These are phyloP conservation scores for Abelmoschus esculentus DNA, from an alignment of 345 rosid species.

Conservation along the genomic window DNA sequence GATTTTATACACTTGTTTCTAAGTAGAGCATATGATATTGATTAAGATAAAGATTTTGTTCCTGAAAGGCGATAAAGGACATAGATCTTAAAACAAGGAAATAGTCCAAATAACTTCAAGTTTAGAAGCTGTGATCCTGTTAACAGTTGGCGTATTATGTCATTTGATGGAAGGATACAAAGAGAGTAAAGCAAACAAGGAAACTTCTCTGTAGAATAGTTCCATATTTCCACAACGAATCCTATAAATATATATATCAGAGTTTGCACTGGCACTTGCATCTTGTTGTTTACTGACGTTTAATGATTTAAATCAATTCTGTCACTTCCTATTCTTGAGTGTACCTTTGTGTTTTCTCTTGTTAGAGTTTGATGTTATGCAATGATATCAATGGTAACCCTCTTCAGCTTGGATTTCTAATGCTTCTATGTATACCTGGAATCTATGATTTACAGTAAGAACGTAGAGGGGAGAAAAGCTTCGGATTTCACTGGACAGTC, in stretches of 20 bases:
- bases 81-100: neutral
- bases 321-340: neutral
- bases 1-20: neutral
- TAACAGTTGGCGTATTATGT: neutral
- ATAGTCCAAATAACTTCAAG: neutral
- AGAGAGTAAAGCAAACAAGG: neutral
- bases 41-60: neutral
- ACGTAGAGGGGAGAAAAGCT: conserved; percentile 33
- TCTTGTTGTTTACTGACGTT: neutral
- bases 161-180: neutral
- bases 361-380: neutral
- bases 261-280: neutral
- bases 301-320: neutral
- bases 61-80: neutral
- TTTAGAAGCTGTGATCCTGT: neutral
- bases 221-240: neutral
- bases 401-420: neutral
- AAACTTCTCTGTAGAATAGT: neutral
- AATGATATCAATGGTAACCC: neutral
- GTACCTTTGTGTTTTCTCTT: neutral
- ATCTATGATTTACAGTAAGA: conserved; percentile 32
- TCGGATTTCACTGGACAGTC: conserved; percentile 40
- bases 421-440: conserved; percentile 2
- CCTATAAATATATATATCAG: neutral
- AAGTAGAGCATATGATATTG: neutral